These are phyloP conservation scores for Inosperma sp. DNA, from an alignment of 768 basidiomycete genomes.

Conservation along the genomic window DNA sequence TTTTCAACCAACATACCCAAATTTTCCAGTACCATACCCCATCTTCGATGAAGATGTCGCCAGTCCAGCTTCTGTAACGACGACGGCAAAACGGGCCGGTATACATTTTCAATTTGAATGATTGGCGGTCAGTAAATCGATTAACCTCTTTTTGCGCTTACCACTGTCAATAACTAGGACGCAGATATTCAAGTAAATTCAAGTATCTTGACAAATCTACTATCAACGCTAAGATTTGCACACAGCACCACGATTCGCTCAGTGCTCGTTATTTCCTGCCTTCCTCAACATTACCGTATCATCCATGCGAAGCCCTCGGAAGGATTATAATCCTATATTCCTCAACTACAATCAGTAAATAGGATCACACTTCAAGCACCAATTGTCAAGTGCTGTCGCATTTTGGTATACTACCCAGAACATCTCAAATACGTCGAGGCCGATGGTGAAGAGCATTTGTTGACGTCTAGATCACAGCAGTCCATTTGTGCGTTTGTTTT, in stretches of 20 bases:
- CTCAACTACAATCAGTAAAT: conserved; percentile 33
- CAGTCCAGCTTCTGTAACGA: too few relatives aligned
- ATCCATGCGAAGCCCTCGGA: conserved; percentile 73
- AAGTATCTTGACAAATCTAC: neutral
- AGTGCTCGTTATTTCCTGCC: conserved; percentile 78
- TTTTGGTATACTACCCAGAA: too few relatives aligned
- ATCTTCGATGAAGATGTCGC: too few relatives aligned
- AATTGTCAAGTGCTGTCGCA: too few relatives aligned
- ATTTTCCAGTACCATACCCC: too few relatives aligned
- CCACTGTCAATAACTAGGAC: too few relatives aligned
- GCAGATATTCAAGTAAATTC: neutral
- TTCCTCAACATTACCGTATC: conserved; percentile 83
- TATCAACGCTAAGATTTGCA: neutral
- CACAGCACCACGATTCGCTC: conserved; percentile 68
- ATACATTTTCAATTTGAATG: too few relatives aligned
- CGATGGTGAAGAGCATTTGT: conserved; percentile 35
- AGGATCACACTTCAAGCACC: conserved; percentile 85
- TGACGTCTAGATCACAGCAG: conserved; percentile 69
- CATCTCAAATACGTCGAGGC: conserved; percentile 62
- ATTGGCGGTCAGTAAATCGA: too few relatives aligned
- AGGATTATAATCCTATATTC: conserved; percentile 92
- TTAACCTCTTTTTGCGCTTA: too few relatives aligned
- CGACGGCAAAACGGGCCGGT: too few relatives aligned
- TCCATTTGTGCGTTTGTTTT: conserved; percentile 63
- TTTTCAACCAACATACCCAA: too few relatives aligned